Conservation (phyloP, 2,329 filamentous ascomycete species). For the Paecilomyces sp. region DNA sequence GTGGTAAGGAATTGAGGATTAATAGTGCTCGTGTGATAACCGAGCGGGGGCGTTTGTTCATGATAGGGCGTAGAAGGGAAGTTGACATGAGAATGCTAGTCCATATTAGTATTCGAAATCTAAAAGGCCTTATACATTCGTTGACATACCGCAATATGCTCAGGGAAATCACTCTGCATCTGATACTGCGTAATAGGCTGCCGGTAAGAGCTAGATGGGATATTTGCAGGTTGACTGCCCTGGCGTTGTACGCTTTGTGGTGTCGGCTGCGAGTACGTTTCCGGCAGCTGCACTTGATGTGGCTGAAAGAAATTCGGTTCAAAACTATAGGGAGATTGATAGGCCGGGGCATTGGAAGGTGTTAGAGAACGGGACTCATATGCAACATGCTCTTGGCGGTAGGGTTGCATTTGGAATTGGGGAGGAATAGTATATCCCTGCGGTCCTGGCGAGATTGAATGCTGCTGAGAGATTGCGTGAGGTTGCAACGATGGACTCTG, state of each 20-base stretch:
- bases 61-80: constrained; percentile 23
- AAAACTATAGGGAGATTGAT: constrained; percentile 23
- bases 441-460: constrained; percentile 14
- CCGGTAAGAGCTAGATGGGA: constrained; percentile 1
- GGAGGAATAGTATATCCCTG: constrained; percentile 19
- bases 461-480: constrained; percentile 10
- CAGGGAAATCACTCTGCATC: constrained; percentile 18
- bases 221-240: constrained; percentile 9
- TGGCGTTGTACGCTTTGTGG: constrained; percentile 12
- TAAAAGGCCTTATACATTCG: not conserved
- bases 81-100: constrained; percentile 19
- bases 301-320: constrained; percentile 23
- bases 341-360: constrained; percentile 22
- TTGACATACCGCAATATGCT: constrained; percentile 16
- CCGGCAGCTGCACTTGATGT: constrained; percentile 19
- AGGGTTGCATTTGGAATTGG: constrained; percentile 26
- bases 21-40: constrained; percentile 27
- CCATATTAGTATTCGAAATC: constrained; percentile 7
- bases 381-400: constrained; percentile 21
- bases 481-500: constrained; percentile 23
- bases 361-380: constrained; percentile 22
- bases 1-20: constrained; percentile 32
- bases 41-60: constrained; percentile 11
- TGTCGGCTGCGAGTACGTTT: constrained; percentile 19
- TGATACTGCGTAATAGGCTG: constrained; percentile 17